phyloP scores from a whole-genome alignment of 1,139 yeast genomes.

The Hyphopichia fennica region DNA sequence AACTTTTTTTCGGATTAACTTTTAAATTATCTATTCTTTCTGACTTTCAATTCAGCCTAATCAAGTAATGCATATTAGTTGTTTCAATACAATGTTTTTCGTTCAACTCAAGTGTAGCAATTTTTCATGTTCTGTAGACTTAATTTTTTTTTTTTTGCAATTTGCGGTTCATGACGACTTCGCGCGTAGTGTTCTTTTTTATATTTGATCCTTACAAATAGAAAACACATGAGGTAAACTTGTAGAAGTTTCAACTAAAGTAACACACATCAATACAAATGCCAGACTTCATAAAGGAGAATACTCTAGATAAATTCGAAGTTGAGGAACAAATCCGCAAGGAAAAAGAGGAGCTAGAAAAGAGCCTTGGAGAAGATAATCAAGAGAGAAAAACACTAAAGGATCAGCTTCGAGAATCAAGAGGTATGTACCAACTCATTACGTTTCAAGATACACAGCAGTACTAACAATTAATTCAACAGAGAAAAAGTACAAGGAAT shows the following conservation, averaged over 20 bases:
- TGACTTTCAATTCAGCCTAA: no score
- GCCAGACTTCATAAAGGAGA: slow-evolving; percentile 11
- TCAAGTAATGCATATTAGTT: no score
- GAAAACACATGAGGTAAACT: no score
- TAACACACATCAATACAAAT: not conserved
- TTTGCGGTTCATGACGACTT: no score
- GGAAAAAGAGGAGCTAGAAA: slow-evolving; percentile 1
- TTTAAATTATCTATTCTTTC: not conserved
- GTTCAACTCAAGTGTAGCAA: no score
- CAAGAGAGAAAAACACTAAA: slow-evolving; percentile 30
- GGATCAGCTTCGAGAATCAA: slow-evolving; percentile 37
- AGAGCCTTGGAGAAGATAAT: slow-evolving; percentile 7
- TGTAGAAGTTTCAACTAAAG: not conserved
- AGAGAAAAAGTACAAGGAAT: slow-evolving; percentile 32
- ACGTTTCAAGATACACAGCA: not conserved
- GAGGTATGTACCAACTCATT: slow-evolving; percentile 21
- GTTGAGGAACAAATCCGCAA: not conserved
- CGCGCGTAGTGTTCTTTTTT: no score
- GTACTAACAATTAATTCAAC: slow-evolving; percentile 5
- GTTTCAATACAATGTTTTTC: no score
- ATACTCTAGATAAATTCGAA: slow-evolving; percentile 2
- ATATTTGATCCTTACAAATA: no score
- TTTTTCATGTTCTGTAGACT: no score
- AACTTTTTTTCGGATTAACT: not conserved
- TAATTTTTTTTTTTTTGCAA: no score